Percentiles rank a stretch among this genome's conserved stretches.
Evolutionary conservation across 306 rosid species (phyloP).

Genomic region (Casuarina equisetifolia): DNA sequence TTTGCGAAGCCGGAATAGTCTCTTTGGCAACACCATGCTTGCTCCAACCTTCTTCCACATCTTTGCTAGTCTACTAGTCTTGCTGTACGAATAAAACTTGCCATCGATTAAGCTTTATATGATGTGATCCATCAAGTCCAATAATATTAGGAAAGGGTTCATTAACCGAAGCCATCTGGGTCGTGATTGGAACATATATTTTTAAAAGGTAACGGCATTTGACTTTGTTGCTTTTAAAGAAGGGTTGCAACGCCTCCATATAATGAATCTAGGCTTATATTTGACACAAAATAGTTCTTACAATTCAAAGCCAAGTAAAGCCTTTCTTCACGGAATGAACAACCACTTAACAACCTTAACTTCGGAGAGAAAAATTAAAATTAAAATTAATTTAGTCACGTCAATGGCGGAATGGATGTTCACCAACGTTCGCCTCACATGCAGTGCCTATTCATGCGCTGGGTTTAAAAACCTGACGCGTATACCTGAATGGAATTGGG

Average conservation of each 20-base stretch:
- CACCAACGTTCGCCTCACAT: constrained; percentile 26
- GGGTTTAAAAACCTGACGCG: constrained; percentile 30
- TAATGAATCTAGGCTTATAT: background rate
- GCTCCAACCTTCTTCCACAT: constrained; percentile 41
- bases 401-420: background rate
- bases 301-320: background rate
- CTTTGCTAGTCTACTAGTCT: background rate
- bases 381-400: background rate
- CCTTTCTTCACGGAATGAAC: background rate
- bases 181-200: background rate
- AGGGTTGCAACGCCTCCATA: too few species aligned
- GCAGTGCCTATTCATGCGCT: constrained; percentile 11
- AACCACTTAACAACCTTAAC: background rate
- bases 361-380: too few species aligned
- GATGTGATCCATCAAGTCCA: background rate
- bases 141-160: background rate
- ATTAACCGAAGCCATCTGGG: background rate
- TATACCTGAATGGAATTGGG: constrained; percentile 14
- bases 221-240: background rate
- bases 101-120: constrained; percentile 1
- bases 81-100: background rate
- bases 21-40: constrained; percentile 21
- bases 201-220: background rate
- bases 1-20: constrained; percentile 28
- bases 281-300: background rate